phyloP scores from a whole-genome alignment of 176 grass and related monocot genomes.

The Olyra latifolia region DNA sequence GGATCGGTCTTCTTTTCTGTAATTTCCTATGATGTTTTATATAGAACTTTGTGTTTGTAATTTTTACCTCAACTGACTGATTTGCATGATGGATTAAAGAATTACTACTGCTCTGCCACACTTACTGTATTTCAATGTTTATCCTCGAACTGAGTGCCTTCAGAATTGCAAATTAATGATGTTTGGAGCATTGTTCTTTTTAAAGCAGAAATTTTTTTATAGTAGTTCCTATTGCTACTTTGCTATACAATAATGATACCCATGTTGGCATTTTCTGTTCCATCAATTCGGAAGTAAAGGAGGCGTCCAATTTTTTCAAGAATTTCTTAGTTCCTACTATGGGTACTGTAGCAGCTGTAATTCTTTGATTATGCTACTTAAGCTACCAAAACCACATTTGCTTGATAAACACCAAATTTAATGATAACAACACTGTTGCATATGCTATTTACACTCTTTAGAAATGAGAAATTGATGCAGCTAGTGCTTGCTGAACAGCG shows the following conservation, averaged over 20 bases:
- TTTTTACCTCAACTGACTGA: not conserved
- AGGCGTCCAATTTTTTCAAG: not conserved
- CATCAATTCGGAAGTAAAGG: not conserved
- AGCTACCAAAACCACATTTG: not conserved
- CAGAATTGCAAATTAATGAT: not conserved
- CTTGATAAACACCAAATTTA: not conserved
- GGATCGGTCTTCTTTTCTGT: constrained; percentile 2
- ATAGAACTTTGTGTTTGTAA: not conserved
- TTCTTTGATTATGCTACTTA: not conserved
- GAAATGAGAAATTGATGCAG: not conserved
- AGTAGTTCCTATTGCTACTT: not conserved
- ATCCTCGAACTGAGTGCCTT: not conserved
- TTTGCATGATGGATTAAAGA: not conserved
- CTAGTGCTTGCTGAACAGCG: not conserved
- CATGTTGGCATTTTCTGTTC: not conserved
- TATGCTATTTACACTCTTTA: constrained; percentile 20
- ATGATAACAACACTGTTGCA: not conserved
- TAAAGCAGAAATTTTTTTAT: not conserved
- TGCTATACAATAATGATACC: not conserved
- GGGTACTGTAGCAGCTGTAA: not conserved
- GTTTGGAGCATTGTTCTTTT: not conserved
- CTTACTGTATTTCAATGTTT: not conserved
- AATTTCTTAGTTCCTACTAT: not conserved
- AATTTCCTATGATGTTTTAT: not conserved
- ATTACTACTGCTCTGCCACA: not conserved